Evolutionary conservation across 2,329 filamentous ascomycete genomes (phyloP), one percentile per base, ranked within the genome.

Genomic region (Claviceps capensis): DNA sequence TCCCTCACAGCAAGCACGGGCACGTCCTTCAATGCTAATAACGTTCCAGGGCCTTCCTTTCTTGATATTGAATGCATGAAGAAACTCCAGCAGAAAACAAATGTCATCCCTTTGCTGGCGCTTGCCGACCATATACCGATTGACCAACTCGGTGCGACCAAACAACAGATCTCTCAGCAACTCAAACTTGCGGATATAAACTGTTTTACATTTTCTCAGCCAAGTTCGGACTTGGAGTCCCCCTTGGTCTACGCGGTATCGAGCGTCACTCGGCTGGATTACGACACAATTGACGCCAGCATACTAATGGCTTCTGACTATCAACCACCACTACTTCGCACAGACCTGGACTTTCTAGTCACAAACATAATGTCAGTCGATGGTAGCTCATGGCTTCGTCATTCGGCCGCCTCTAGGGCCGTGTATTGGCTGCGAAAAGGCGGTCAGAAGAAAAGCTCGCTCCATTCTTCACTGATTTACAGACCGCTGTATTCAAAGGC

Each of bases 251-350:
- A 87, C 62, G 81, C 87, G 0, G 76, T 95, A 19, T 96, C 91
- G 1, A 93, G 86, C 19, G 78, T 79, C 13, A 73, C 79, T 23
- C 79, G 77, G 1, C 78, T 79, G 22, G 88, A 96, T 60, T 71
- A 81, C 54, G 88, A 95, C 41, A 81, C 77, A 44, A 94, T 97
- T 83, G 91, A 97, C 64, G 91, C 90, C 17, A 95, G 88, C 61
- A 73, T 95, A 0, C 76, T 97, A 17, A 97, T 97, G 91, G 89
- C 83, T 52, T 84, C 90, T 1, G 86, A 93, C 60, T 97, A 96
- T 63, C 73, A 93, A 14, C 84, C 88, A 55, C 91, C 91, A 1
- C 73, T 96, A 4, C 69, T 86, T 3, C 68, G 78, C 0, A 93
- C 88, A 8, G 90, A 97, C 43, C 77, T 97, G 2, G 61, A 67